Evolutionary conservation across 306 rosid genomes (phyloP).

Genomic region (Elaeagnus macrophylla): DNA sequence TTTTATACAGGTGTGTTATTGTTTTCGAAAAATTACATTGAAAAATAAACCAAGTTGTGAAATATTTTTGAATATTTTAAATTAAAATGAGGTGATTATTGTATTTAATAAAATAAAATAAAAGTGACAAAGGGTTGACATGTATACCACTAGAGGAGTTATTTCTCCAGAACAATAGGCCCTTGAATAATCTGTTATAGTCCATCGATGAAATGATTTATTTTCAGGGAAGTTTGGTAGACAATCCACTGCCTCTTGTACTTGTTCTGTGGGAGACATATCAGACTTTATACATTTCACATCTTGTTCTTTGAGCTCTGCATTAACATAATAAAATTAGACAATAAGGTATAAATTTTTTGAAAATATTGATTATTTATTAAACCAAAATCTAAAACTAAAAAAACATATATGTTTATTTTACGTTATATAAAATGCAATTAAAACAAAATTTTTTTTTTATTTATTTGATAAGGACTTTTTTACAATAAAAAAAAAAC

Average conservation of each 20-base stretch:
- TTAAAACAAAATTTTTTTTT: no score
- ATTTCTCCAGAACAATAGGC: constrained; percentile 50
- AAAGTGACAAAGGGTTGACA: no score
- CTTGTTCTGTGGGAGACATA: constrained; percentile 51
- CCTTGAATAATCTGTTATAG: constrained; percentile 61
- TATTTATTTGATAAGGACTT: no score
- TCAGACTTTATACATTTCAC: constrained; percentile 44
- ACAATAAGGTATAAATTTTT: no score
- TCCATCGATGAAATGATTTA: constrained; percentile 47
- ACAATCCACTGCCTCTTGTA: constrained; percentile 49
- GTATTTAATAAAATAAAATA: background rate
- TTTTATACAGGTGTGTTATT: background rate
- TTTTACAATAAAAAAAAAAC: no score
- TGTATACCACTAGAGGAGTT: constrained; percentile 71
- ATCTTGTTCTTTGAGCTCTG: constrained; percentile 46
- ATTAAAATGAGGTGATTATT: no score
- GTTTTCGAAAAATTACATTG: no score
- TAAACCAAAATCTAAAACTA: background rate
- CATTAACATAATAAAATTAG: constrained; percentile 10
- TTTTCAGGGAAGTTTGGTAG: constrained; percentile 30
- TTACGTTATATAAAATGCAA: no score
- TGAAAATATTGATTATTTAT: background rate
- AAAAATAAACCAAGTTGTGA: no score
- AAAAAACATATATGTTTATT: background rate
- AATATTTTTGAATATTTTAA: no score